These are phyloP conservation scores for Calendula officinalis DNA, from an alignment of 129 eudicot genomes.

Conservation along the genomic window DNA sequence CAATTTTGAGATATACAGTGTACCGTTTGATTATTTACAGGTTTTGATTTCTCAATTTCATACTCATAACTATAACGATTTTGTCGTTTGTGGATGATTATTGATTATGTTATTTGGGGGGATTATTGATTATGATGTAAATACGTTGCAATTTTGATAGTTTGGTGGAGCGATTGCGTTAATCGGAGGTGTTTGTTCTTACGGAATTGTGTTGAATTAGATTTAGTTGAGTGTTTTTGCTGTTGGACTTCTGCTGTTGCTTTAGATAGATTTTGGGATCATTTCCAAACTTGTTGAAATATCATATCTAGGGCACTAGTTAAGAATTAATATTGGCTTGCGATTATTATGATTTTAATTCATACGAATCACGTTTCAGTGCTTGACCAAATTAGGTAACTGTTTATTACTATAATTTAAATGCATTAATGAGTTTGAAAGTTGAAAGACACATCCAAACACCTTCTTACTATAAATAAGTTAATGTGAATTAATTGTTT, in stretches of 20 bases:
- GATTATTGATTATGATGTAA: slow-evolving; percentile 4
- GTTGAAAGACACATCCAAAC: neutral
- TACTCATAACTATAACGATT: neutral
- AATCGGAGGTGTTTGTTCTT: neutral
- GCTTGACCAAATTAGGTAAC: too few species aligned
- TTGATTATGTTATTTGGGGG: neutral
- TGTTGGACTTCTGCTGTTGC: neutral
- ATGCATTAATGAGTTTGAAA: neutral
- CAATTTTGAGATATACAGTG: neutral
- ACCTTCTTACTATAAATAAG: neutral
- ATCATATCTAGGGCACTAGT: slow-evolving; percentile 2
- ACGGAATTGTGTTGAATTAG: neutral
- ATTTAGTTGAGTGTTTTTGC: neutral
- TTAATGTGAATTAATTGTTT: neutral
- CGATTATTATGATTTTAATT: neutral
- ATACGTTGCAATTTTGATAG: neutral
- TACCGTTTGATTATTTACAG: neutral
- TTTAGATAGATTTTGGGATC: slow-evolving; percentile 2
- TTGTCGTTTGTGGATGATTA: slow-evolving; percentile 4
- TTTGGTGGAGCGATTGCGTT: neutral
- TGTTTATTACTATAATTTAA: neutral
- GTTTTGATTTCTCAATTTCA: slow-evolving; percentile 16
- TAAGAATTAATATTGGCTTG: neutral
- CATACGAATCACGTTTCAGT: too few species aligned
- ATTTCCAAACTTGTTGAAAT: slow-evolving; percentile 1